Evolutionary conservation across 148 eudicot genomes (phyloP).

Genomic region (Spergularia bocconei): DNA sequence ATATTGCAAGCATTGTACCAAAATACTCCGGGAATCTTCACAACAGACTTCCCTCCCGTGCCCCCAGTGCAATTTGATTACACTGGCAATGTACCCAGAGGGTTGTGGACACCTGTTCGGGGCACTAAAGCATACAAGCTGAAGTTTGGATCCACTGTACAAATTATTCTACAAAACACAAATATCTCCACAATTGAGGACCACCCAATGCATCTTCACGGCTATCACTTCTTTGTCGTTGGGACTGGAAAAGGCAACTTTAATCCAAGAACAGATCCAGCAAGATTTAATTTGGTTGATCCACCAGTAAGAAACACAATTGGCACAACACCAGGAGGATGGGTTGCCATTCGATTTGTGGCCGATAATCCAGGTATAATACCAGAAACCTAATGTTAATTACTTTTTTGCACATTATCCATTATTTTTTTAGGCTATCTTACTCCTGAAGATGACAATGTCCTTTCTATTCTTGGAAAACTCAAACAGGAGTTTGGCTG

Average conservation of each 20-base stretch:
- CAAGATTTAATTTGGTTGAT: constrained; percentile 68
- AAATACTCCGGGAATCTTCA: constrained; percentile 61
- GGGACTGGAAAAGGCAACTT: constrained; percentile 86
- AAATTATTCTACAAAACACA: constrained; percentile 74
- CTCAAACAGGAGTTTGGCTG: constrained; percentile 74
- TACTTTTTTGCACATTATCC: background rate
- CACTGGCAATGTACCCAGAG: constrained; percentile 80
- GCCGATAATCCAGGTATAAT: constrained; percentile 89
- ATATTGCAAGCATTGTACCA: constrained; percentile 68
- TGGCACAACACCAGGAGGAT: constrained; percentile 88
- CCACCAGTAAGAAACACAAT: constrained; percentile 83
- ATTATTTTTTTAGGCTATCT: background rate
- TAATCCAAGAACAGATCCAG: constrained; percentile 52
- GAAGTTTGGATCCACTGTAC: constrained; percentile 72
- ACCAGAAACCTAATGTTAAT: background rate
- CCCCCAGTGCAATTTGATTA: constrained; percentile 78
- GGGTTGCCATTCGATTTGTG: constrained; percentile 86
- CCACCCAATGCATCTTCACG: constrained; percentile 93
- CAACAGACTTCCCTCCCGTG: constrained; percentile 72
- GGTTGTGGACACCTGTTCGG: constrained; percentile 63
- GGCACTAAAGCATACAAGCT: constrained; percentile 76
- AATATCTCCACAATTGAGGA: constrained; percentile 70
- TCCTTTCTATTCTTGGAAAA: background rate
- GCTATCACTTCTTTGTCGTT: constrained; percentile 80
- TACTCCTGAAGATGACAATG: background rate